phyloP scores from a whole-genome alignment of 345 rosid genomes.

The Leavenworthia alabamica region DNA sequence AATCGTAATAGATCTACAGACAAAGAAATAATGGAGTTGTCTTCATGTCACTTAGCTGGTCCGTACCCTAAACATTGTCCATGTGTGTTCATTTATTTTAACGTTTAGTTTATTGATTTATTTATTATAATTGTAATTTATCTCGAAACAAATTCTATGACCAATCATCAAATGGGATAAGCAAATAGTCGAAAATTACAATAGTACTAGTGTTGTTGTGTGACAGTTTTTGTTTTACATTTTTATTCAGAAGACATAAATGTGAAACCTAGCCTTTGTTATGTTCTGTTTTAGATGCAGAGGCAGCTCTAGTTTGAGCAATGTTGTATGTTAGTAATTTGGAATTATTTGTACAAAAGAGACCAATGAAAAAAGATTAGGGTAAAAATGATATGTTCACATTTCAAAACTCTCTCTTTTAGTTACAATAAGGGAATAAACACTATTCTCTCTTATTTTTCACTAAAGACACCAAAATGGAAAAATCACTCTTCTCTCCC shows the following conservation, averaged over 20 bases:
- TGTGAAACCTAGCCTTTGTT: no score
- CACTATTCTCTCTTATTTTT: constrained; percentile 25
- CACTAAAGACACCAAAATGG: constrained; percentile 12
- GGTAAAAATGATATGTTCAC: constrained; percentile 28
- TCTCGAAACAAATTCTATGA: not conserved
- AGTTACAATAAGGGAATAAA: constrained; percentile 18
- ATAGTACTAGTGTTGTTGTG: no score
- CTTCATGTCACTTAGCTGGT: constrained; percentile 20
- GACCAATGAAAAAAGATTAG: not conserved
- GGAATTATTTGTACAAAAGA: constrained; percentile 10
- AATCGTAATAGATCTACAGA: constrained; percentile 17
- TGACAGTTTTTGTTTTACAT: no score
- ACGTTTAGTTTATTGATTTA: not conserved
- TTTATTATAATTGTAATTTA: not conserved
- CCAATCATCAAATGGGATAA: not conserved
- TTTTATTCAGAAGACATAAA: no score
- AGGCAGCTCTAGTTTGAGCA: no score
- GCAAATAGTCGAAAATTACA: not conserved
- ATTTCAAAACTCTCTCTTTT: constrained; percentile 26
- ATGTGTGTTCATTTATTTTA: not conserved
- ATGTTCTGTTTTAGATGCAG: no score
- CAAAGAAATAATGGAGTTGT: constrained; percentile 26
- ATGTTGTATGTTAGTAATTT: no score
- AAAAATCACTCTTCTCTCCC: not conserved
- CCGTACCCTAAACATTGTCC: not conserved